A percentile compares a stretch with the other conserved stretches of the same genome.
phyloP scores from a whole-genome alignment of 1,139 yeast genomes.

The Debaryomyces robertsiae region DNA sequence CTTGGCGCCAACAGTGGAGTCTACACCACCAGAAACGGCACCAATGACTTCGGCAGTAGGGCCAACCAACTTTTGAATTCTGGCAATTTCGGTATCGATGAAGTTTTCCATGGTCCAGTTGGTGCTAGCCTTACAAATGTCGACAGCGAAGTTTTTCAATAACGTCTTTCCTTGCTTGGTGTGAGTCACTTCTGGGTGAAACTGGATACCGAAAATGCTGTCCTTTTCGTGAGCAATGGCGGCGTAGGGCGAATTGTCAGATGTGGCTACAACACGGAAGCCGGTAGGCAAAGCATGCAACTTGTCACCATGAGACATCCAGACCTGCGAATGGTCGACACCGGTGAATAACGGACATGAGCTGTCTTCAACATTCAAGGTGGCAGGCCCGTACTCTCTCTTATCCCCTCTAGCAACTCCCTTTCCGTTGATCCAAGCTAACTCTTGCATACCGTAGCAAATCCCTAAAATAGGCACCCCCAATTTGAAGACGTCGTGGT shows the following conservation, averaged over 20 bases:
- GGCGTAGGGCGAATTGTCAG: slow-evolving; percentile 93
- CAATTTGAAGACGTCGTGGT: slow-evolving; percentile 86
- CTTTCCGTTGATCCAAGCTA: slow-evolving; percentile 97
- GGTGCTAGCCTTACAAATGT: slow-evolving; percentile 81
- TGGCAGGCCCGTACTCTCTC: slow-evolving; percentile 98
- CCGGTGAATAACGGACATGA: slow-evolving; percentile 77
- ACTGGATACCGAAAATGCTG: slow-evolving; percentile 89
- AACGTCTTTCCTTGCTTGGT: slow-evolving; percentile 86
- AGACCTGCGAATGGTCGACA: slow-evolving; percentile 90
- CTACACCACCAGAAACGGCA: slow-evolving; percentile 99
- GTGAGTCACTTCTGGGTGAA: slow-evolving; percentile 99
- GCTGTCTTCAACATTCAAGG: slow-evolving; percentile 71
- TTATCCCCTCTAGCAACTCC: slow-evolving; percentile 96
- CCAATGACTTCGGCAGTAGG: slow-evolving; percentile 99
- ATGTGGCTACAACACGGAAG: slow-evolving; percentile 85
- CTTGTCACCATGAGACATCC: slow-evolving; percentile 99
- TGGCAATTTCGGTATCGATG: slow-evolving; percentile 91
- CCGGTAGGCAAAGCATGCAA: slow-evolving; percentile 88
- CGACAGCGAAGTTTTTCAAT: slow-evolving; percentile 89
- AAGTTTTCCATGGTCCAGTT: slow-evolving; percentile 99
- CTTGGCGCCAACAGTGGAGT: slow-evolving; percentile 98
- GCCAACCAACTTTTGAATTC: slow-evolving; percentile 90
- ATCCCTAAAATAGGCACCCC: slow-evolving; percentile 95
- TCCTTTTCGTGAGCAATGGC: slow-evolving; percentile 81
- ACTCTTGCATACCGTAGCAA: slow-evolving; percentile 99